A percentile compares a stretch with the other conserved stretches of the same genome.
These are phyloP conservation scores for Lenwebbia sp. DNA, from an alignment of 345 rosid genomes.

Conservation along the genomic window DNA sequence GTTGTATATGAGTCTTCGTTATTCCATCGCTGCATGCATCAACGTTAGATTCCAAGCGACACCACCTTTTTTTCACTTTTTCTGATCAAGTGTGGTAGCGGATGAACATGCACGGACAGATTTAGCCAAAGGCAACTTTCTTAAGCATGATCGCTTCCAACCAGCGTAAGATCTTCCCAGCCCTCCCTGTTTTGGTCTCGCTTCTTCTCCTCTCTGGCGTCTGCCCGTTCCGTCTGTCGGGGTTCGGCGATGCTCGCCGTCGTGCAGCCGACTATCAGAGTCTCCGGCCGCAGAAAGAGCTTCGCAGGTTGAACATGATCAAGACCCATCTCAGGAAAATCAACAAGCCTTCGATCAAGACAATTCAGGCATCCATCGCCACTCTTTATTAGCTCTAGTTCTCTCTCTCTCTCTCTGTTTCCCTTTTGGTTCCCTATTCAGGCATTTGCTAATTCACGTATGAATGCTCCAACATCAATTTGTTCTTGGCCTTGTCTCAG, in stretches of 20 bases:
- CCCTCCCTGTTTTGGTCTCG: not conserved
- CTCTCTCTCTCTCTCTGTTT: not conserved
- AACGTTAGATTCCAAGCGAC: not conserved
- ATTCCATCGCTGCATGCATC: not conserved
- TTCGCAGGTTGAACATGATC: constrained; percentile 35
- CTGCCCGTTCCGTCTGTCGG: not conserved
- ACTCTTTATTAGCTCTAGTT: not conserved
- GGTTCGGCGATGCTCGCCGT: not conserved
- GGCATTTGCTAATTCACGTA: not conserved
- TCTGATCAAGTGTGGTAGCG: not conserved
- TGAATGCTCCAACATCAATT: not conserved
- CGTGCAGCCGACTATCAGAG: constrained; percentile 27
- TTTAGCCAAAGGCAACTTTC: not conserved
- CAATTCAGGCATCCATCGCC: constrained; percentile 47
- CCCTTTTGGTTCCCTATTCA: not conserved
- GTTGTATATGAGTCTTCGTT: not conserved
- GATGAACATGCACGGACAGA: not conserved
- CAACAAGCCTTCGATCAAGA: constrained; percentile 80
- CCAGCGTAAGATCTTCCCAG: not conserved
- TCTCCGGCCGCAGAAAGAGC: constrained; percentile 52
- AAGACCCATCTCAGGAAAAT: constrained; percentile 61
- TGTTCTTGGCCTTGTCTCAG: constrained; percentile 24
- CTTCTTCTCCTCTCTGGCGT: not conserved
- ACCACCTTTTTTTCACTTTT: not conserved
- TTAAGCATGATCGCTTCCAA: not conserved